Percentiles rank a stretch among this genome's conserved stretches.
Conservation (phyloP, 2,329 filamentous ascomycete genomes). For the Atkinsonella hypoxylon region DNA sequence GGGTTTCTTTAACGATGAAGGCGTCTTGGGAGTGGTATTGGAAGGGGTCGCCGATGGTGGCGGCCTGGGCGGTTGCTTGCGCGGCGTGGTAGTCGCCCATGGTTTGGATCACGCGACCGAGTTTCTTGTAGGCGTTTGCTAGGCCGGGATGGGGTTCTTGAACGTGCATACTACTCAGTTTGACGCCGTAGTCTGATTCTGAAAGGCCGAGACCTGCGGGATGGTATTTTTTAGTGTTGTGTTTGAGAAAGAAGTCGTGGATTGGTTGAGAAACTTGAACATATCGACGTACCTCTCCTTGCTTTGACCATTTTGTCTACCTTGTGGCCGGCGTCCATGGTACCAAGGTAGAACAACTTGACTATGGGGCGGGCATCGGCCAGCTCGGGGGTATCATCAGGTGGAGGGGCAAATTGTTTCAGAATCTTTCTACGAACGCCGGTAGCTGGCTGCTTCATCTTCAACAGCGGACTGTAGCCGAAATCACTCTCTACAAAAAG, state of each 20-base stretch:
- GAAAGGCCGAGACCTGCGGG: conserved; percentile 69
- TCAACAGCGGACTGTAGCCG: conserved; percentile 89
- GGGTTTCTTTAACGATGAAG: conserved; percentile 94
- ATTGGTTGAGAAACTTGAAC: not conserved
- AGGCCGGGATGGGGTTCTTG: conserved; percentile 87
- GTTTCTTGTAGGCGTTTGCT: conserved; percentile 82
- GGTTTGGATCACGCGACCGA: conserved; percentile 86
- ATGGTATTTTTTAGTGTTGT: not conserved
- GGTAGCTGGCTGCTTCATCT: conserved; percentile 93
- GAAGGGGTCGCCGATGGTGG: conserved; percentile 84
- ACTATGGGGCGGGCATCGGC: conserved; percentile 81
- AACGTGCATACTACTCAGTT: conserved; percentile 72
- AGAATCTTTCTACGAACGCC: conserved; percentile 89
- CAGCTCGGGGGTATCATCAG: conserved; percentile 92
- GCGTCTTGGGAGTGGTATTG: conserved; percentile 92
- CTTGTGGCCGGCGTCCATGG: conserved; percentile 96
- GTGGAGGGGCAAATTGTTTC: conserved; percentile 95
- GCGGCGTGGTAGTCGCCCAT: conserved; percentile 93
- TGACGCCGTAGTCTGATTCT: conserved; percentile 87
- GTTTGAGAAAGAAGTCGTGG: not conserved
- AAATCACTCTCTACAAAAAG: conserved; percentile 99
- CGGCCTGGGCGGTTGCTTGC: conserved; percentile 92
- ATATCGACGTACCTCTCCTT: conserved; percentile 56
- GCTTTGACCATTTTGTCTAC: conserved; percentile 89
- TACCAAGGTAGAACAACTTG: conserved; percentile 88